Conservation (phyloP, 2,329 filamentous ascomycete species). For the Sclerotinia nivalis region DNA sequence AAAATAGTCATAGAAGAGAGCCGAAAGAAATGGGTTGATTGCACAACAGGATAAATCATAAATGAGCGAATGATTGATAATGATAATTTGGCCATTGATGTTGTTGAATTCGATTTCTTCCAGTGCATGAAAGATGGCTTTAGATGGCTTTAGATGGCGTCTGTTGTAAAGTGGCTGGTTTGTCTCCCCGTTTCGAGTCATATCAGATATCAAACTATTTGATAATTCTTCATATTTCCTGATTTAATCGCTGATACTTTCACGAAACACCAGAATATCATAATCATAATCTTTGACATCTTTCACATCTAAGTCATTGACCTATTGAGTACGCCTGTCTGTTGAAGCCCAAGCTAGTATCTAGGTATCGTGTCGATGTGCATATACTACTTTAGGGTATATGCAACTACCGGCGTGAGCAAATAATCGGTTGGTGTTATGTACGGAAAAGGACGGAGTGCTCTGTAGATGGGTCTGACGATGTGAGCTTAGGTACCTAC, state of each 20-base stretch:
- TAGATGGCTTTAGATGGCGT: conserved; percentile 13
- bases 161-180: conserved; percentile 8
- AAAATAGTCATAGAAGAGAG: conserved; percentile 9
- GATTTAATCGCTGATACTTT: neutral
- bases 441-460: neutral
- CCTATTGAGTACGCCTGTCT: neutral
- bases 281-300: neutral
- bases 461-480: conserved; percentile 2
- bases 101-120: neutral
- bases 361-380: conserved; percentile 14
- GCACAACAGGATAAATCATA: conserved; percentile 4
- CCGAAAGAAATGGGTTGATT: neutral
- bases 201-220: neutral
- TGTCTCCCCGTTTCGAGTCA: neutral
- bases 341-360: neutral
- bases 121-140: conserved; percentile 19
- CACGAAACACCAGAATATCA: neutral
- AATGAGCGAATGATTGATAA: neutral
- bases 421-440: conserved; percentile 18
- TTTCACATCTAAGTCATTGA: conserved; percentile 6
- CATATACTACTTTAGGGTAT: conserved; percentile 11
- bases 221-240: neutral
- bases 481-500: conserved; percentile 1
- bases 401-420: conserved; percentile 11
- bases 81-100: conserved; percentile 9